Base-by-base conservation (phyloP, 1,139 yeast species). In the Meyerozyma sp. region DNA sequence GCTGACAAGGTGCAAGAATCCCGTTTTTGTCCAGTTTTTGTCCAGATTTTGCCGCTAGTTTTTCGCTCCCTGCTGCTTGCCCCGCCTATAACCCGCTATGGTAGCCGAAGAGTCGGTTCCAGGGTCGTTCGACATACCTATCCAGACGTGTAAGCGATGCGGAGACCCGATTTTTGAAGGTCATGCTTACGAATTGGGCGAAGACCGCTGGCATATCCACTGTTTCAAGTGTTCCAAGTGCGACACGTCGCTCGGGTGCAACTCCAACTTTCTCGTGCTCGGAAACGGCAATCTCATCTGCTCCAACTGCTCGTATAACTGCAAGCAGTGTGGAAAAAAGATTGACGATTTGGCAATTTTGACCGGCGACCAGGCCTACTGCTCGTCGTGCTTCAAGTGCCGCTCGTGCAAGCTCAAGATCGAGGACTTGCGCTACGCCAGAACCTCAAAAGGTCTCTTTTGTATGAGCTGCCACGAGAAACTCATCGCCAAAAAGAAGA, bases 331-430 rank as follows among this genome's bases (percentile, higher is more conserved):
- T 70, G 81, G 83, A 43, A 86, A 87, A 59, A 88, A 90, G 62
- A 93, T 93, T 50, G 96, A 89, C 58, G 97, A 93, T 61, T 73
- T 91, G 68, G 98, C 98, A n/a, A 91, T 93, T 34, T 75, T 91
- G 40, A 90, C 98, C 1, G 96, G 97, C 20, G 95, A 85, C 55
- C 95, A 88, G 59, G 97, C 98, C 4, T 93, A 89, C 60, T 94
- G 98, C 63, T 82, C 96, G 6, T 76, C 77, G 42, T 93, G 98
- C 65, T 93, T 93, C 67, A 82, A 84, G 54, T 93, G 98, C 63
- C 81, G 95, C 43, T 84, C 89, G 51, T 93, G 98, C 68, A 86
- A 86, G 58, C 81, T 80, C 51, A 84, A 85, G 52, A 93, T 93
- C 49, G 95, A 88, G 57, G 97, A 93, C 63, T 70, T 91, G 53